These are phyloP conservation scores for Plasmodium knowlesi DNA, from an alignment of 169 alveolate genomes.

Conservation along the genomic window DNA sequence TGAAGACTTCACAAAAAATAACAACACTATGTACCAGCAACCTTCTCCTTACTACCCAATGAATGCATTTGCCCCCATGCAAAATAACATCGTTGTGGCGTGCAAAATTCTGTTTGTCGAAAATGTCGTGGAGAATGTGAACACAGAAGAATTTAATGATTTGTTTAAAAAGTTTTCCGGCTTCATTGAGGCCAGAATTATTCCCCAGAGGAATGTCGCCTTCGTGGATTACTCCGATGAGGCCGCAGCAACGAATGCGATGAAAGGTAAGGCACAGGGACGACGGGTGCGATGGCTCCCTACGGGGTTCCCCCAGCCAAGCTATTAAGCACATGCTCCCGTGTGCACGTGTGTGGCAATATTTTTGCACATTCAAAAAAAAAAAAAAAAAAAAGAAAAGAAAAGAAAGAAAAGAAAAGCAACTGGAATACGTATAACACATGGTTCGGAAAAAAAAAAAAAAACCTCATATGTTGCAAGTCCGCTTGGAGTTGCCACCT, in stretches of 20 bases:
- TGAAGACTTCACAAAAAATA: constrained; percentile 31
- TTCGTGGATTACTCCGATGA: constrained; percentile 87
- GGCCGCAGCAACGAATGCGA: constrained; percentile 83
- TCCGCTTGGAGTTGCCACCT: not conserved
- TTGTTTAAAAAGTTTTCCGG: constrained; percentile 83
- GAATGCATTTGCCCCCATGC: constrained; percentile 8
- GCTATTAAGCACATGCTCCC: not conserved
- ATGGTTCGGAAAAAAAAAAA: not conserved
- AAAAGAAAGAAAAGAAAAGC: not conserved
- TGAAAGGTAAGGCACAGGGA: constrained; percentile 73
- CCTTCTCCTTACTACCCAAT: constrained; percentile 58
- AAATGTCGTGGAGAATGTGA: constrained; percentile 85
- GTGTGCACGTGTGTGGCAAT: not conserved
- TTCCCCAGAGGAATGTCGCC: constrained; percentile 86
- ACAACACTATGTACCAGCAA: not conserved
- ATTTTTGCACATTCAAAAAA: not conserved
- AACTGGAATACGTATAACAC: not conserved
- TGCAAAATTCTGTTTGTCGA: constrained; percentile 86
- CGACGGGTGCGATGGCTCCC: not conserved
- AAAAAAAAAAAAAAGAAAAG: not conserved
- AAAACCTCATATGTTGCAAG: not conserved
- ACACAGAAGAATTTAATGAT: constrained; percentile 76
- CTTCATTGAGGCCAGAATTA: constrained; percentile 85
- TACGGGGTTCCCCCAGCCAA: not conserved
- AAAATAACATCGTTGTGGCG: constrained; percentile 43